Evolutionary conservation across 345 rosid genomes (phyloP).

Genomic region (Punica granatum): DNA sequence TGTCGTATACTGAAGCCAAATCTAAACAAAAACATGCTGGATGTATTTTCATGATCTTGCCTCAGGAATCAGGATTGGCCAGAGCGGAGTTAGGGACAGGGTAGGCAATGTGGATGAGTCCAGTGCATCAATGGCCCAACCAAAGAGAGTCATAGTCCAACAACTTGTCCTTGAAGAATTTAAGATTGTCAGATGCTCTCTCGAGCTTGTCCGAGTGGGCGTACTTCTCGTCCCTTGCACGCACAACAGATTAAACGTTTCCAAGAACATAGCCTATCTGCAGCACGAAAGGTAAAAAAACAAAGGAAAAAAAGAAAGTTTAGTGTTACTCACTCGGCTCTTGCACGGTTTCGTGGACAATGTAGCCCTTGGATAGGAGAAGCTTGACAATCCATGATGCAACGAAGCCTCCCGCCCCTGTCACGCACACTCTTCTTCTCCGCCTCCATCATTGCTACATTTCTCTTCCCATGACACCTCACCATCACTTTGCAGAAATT

Average conservation of each 20-base stretch:
- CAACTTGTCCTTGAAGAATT: constrained; percentile 59
- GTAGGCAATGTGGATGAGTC: constrained; percentile 62
- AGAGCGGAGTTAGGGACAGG: constrained; percentile 38
- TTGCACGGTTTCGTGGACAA: not conserved
- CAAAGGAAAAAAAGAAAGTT: too few relatives aligned
- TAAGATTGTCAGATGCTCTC: constrained; percentile 45
- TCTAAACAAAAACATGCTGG: too few relatives aligned
- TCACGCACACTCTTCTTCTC: not conserved
- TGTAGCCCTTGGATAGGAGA: constrained; percentile 1
- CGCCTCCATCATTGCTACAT: not conserved
- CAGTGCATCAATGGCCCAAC: constrained; percentile 42
- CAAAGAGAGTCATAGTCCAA: constrained; percentile 39
- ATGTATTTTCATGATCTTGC: constrained; percentile 10
- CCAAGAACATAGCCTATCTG: not conserved
- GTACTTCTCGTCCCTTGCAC: constrained; percentile 31
- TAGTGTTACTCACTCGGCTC: not conserved
- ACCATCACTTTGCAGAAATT: too few relatives aligned
- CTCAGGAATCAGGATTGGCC: constrained; percentile 17
- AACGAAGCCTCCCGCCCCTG: constrained; percentile 7
- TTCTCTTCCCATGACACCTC: too few relatives aligned
- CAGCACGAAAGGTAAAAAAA: too few relatives aligned
- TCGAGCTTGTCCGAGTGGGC: constrained; percentile 45
- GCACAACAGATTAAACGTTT: not conserved
- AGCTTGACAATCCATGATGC: too few relatives aligned
- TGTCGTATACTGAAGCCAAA: not conserved